A percentile compares a stretch with the other conserved stretches of the same genome.
Evolutionary conservation across 352 stramenopile genomes (phyloP).

Genomic region (Phytophthora crassamura): DNA sequence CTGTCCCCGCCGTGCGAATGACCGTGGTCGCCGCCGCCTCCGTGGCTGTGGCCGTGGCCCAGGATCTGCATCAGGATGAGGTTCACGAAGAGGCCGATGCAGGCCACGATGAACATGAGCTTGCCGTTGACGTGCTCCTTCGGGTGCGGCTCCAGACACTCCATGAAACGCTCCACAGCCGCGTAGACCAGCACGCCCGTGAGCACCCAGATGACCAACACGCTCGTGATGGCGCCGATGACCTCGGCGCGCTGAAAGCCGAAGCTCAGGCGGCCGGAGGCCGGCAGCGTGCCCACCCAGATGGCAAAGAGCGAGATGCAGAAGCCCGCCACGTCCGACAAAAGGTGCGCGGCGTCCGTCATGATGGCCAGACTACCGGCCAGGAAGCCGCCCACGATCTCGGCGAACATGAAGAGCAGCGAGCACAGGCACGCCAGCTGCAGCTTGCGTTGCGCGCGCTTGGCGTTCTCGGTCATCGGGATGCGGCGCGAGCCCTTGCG

Average conservation of each 20-base stretch:
- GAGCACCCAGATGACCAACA: conserved; percentile 94
- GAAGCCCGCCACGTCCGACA: conserved; percentile 78
- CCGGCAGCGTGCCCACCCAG: conserved; percentile 71
- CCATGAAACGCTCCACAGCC: conserved; percentile 89
- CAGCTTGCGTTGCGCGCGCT: conserved; percentile 70
- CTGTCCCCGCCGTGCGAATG: conserved; percentile 40
- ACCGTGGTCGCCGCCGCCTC: conserved; percentile 53
- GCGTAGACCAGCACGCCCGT: conserved; percentile 95
- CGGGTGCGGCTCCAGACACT: conserved; percentile 77
- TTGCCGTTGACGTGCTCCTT: conserved; percentile 93
- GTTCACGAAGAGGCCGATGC: conserved; percentile 97
- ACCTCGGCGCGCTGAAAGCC: conserved; percentile 96
- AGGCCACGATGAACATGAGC: conserved; percentile 97
- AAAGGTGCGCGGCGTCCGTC: conserved; percentile 83
- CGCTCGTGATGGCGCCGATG: conserved; percentile 93
- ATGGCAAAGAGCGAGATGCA: conserved; percentile 82
- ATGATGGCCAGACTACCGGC: conserved; percentile 95
- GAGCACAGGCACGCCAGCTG: conserved; percentile 80
- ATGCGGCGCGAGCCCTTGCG: conserved; percentile 52
- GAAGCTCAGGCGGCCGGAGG: conserved; percentile 90
- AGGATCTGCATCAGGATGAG: conserved; percentile 95
- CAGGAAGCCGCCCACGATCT: conserved; percentile 95
- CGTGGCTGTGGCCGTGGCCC: conserved; percentile 78
- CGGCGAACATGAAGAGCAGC: conserved; percentile 94
- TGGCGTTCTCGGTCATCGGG: conserved; percentile 54